Evolutionary conservation across 2,329 filamentous ascomycete genomes (phyloP), one percentile per base, ranked within the genome.

Genomic region (Phaeoacremonium minimum): DNA sequence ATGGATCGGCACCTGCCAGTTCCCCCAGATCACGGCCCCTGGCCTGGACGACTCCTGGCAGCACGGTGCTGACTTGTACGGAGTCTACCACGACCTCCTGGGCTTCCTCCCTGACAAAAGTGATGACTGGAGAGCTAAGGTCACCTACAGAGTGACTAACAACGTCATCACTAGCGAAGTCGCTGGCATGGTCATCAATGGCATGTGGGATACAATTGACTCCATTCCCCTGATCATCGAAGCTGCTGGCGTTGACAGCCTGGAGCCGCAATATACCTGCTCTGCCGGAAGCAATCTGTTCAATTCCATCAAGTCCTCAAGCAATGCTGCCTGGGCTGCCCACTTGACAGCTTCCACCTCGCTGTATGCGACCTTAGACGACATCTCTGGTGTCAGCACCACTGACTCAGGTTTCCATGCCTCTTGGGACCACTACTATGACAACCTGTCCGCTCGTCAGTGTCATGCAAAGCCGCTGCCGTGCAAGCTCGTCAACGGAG

Each of bases 161-260:
- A 93, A 93, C 58, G 70, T 80, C 34, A 91, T 94, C 51, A 93
- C 87, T 3, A 84, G 77, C 49, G 84, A 93, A 58, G 86, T 91
- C 13, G 85, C 83, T 9, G 76, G 82, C 38, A 87, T 87, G 76
- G 57, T 91, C 6, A 71, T 88, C 37, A 66, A 73, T 38, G 87
- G 83, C 39, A 87, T 88, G 80, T 85, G 77, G 60, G 62, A 61
- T 0, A 57, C 59, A 0, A 53, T 59, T 1, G 56, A 57, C 1
- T 49, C 65, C 2, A 52, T 67, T 2, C 71, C 73, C 2, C 52
- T 83, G 1, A 47, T 66, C 15, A 58, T 79, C 16, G 64, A 79
- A 53, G 69, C 79, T 4, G 58, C 61, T 2, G 71, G 68, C 7
- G 61, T 87, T 46, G 87, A 93, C 61, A 82, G 77, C 18, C 73